Evolutionary conservation across 140 eudicot genomes (phyloP), one percentile per base, ranked within the genome.

Genomic region (Ambrosia hybrid): DNA sequence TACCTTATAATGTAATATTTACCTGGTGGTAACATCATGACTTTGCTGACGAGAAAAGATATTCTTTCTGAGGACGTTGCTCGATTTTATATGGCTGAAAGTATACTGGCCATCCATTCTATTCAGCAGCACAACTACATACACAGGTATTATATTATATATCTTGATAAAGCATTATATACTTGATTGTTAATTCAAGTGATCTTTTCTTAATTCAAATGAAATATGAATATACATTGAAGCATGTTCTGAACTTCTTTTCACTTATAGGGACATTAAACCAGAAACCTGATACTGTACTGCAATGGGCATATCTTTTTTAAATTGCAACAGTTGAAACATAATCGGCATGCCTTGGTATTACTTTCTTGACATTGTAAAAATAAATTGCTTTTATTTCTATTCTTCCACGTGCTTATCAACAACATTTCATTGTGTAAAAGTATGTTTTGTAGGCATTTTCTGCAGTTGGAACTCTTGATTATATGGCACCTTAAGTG

Each of bases 11-110:
- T 91, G 97, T 96, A 91, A 65, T 91, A 91, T 85, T 78, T 91
- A 77, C 97, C 97, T 71, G 96, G 97, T 75, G 97, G 97, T 81
- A 96, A 91, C 77, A 89, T 91, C 65, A 91, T 91, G 97, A 91
- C 97, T 67, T 78, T 89, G 38, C 77, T 91, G 65, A 91, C 89
- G 96, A 87, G 97, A 83, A 90, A 91, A 78, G 97, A 91, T 60
- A 81, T 83, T 43, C 96, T 89, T 81, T 85, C 96, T 21, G 96
- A 91, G 79, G 91, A 89, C 67, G 96, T 91, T 81, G 96, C 97
- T 57, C 85, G 88, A 53, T 91, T 91, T 83, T 91, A 91, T 81
- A 89, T 91, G 62, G 97, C 91, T 39, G 96, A 91, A 78, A 91
- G 97, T 77, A 85, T 91, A 76, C 73, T 91, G 68, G 97, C 97